Conservation (phyloP, 1,284 basidiomycete species). For the Trichosporon asahii region DNA sequence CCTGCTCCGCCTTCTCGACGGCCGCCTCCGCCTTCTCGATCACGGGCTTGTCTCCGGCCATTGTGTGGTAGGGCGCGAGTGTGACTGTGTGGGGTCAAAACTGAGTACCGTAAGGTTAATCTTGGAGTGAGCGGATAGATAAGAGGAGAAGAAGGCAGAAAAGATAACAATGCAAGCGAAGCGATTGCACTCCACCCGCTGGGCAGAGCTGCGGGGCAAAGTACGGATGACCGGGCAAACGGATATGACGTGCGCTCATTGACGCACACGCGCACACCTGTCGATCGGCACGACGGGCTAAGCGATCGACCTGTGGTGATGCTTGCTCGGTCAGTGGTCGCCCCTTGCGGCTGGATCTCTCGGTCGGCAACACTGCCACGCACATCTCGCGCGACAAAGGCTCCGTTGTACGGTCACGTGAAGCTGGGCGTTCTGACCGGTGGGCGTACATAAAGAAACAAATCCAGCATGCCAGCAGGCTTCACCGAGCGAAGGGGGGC, state of each 20-base stretch:
- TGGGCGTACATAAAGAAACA: not conserved
- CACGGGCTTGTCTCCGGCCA: constrained; percentile 2
- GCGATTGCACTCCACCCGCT: not conserved
- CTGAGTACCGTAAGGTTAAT: not conserved
- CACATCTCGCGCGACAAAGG: not conserved
- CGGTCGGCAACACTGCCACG: not conserved
- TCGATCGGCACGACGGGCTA: not conserved
- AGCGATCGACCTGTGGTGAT: not conserved
- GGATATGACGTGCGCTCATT: constrained; percentile 4
- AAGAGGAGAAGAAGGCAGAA: not conserved
- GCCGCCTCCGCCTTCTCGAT: not conserved
- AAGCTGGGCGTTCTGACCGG: too few species aligned
- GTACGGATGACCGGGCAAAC: not conserved
- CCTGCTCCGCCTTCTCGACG: constrained; percentile 11
- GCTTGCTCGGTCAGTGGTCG: not conserved
- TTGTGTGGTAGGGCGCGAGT: not conserved
- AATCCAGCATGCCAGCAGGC: not conserved
- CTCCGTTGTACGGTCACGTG: not conserved
- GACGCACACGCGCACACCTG: not conserved
- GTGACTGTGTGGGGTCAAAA: not conserved
- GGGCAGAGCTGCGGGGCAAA: not conserved
- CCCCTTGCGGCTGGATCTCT: not conserved
- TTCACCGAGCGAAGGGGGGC: not conserved
- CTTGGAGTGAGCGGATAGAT: not conserved
- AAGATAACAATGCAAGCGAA: not conserved